Evolutionary conservation across 768 basidiomycete species (phyloP), one percentile per base, ranked within the genome.

Genomic region (Tubosaeta sp.): DNA sequence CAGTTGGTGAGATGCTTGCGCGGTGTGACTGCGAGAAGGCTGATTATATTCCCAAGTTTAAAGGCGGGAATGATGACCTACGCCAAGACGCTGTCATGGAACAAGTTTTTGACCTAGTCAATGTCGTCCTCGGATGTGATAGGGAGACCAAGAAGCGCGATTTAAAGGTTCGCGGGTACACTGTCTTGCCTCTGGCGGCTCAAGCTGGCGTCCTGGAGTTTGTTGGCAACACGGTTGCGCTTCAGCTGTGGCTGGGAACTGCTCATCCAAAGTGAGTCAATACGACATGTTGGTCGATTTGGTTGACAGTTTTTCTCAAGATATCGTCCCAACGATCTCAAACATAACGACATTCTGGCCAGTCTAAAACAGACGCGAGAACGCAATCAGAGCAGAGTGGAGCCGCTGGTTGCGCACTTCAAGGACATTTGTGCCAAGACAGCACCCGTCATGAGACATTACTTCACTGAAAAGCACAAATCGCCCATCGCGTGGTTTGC

Each of bases 21-120:
- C 14, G 22, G n/a, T 11, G 7, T 38, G 26, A 33, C 43, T n/a
- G 3, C 27, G 17, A 17, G 25, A 22, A 22, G 29, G 37, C 32
- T 59, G 19, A 57, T 22, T 2, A n/a, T 43, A 59, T 41, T 55
- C 19, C 6, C 32, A 35, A 95, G 92, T 95, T 93, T 72, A 97
- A 99, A 67, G 92, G 92, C 4, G 88, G 88, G 9, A 76, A 82
- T 10, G 97, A 99, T 59, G 97, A 99, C 62, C 67, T 97, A 43
- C 85, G 97, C 37, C 97, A 99, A 69, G 97, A 99, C 64, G 95
- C 95, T 1, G 93, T 98, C 48, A 97, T 99, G 95, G 92, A 97
- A 63, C 97, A 99, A 69, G 92, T 97, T 2, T 99, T 99, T 62
- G 82, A 83, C 17, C 76, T 98, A 17, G 87, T 94, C 51, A 97